Evolutionary conservation across 257 asterid genomes (phyloP).

Genomic region (Mitragyna speciosa): DNA sequence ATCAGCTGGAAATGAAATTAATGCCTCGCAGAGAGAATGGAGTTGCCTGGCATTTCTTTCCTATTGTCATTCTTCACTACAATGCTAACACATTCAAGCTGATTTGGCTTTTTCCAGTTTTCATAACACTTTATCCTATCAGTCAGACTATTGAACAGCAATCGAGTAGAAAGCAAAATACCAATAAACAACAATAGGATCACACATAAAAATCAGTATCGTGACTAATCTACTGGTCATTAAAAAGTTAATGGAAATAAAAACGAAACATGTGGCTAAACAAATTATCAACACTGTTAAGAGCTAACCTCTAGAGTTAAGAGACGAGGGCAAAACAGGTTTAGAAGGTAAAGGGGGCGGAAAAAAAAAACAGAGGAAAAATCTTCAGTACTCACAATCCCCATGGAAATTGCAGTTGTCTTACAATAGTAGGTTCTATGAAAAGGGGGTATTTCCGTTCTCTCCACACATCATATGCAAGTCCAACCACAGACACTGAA

Average conservation of each 20-base stretch:
- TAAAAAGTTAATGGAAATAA: background rate
- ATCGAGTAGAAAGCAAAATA: background rate
- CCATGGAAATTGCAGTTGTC: background rate
- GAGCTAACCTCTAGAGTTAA: background rate
- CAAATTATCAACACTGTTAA: background rate
- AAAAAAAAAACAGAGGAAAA: background rate
- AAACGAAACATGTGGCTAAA: background rate
- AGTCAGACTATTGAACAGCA: background rate
- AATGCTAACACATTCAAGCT: no score
- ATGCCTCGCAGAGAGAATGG: background rate
- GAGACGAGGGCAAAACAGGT: background rate
- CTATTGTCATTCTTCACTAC: background rate
- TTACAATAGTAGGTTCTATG: background rate
- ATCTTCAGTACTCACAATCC: background rate
- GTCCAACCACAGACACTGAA: background rate
- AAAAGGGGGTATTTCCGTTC: background rate
- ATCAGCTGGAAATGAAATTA: background rate
- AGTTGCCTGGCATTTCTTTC: background rate
- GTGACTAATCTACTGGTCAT: no score
- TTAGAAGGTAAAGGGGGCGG: background rate
- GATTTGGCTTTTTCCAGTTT: background rate
- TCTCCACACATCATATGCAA: background rate
- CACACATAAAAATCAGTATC: background rate
- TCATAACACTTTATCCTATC: background rate
- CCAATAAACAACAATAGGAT: background rate